Evolutionary conservation across 2,329 filamentous ascomycete genomes (phyloP).

Genomic region (Pyricularia grisea): DNA sequence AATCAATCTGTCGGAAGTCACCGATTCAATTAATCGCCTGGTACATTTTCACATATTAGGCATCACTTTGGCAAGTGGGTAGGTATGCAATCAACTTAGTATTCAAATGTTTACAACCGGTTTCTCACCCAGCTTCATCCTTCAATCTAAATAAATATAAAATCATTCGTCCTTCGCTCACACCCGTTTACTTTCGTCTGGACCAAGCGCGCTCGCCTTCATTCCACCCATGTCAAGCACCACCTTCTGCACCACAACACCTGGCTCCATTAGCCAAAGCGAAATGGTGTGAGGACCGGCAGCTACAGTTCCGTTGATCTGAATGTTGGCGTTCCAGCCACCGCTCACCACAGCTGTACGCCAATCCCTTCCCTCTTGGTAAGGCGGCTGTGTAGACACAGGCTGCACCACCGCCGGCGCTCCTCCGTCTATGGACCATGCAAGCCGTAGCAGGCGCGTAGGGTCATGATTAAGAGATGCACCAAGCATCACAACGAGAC

Average conservation of each 20-base stretch:
- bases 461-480: constrained; percentile 20
- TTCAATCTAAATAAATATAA: neutral
- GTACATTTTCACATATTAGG: neutral
- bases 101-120: too few species aligned
- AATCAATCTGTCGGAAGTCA: too few species aligned
- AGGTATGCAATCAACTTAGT: too few species aligned
- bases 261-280: constrained; percentile 19
- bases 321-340: constrained; percentile 16
- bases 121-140: neutral
- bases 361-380: constrained; percentile 17
- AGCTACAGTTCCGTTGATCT: constrained; percentile 10
- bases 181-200: constrained; percentile 15
- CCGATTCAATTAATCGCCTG: too few species aligned
- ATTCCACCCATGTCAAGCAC: constrained; percentile 20
- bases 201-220: constrained; percentile 18
- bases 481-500: constrained; percentile 18
- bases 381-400: constrained; percentile 14
- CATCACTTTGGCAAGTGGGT: neutral
- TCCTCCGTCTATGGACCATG: constrained; percentile 16
- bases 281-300: constrained; percentile 16
- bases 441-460: constrained; percentile 15
- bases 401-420: constrained; percentile 14
- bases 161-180: neutral
- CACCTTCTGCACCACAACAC: constrained; percentile 21
- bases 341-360: constrained; percentile 15